Evolutionary conservation across 1,284 basidiomycete genomes (phyloP).

Genomic region (Sporisorium exsertum): DNA sequence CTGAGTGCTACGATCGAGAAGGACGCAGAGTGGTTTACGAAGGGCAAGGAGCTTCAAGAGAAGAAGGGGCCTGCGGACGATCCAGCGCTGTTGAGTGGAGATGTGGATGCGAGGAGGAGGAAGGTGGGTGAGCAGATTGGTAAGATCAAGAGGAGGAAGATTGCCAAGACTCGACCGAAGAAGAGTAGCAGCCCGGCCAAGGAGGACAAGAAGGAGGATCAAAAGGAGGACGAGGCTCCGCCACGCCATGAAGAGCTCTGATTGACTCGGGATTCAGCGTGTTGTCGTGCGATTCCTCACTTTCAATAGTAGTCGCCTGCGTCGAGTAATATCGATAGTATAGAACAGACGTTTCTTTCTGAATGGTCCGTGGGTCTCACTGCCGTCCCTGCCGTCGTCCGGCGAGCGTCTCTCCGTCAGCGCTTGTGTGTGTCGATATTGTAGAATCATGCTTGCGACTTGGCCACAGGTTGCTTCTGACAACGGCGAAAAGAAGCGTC

Average conservation of each 20-base stretch:
- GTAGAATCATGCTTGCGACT: too few relatives aligned
- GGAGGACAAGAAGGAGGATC: conserved; percentile 17
- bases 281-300: too few relatives aligned
- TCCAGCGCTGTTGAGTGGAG: conserved; percentile 59
- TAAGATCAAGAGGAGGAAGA: conserved; percentile 62
- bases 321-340: too few relatives aligned
- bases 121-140: conserved; percentile 60
- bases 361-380: too few relatives aligned
- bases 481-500: too few relatives aligned
- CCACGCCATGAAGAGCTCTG: conserved; percentile 45
- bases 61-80: conserved; percentile 60
- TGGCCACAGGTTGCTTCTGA: too few relatives aligned
- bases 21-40: conserved; percentile 65
- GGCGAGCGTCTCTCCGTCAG: too few relatives aligned
- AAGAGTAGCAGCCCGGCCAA: conserved; percentile 29
- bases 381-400: too few relatives aligned
- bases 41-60: conserved; percentile 57
- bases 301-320: too few relatives aligned
- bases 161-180: conserved; percentile 64
- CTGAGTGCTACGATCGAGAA: conserved; percentile 55
- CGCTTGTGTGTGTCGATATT: too few relatives aligned
- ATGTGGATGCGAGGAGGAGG: conserved; percentile 64
- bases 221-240: conserved; percentile 28
- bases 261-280: background rate
- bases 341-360: too few relatives aligned